A percentile compares a stretch with the other conserved stretches of the same genome.
Conservation (phyloP, 148 eudicot genomes). For the Gaultheria prostrata region DNA sequence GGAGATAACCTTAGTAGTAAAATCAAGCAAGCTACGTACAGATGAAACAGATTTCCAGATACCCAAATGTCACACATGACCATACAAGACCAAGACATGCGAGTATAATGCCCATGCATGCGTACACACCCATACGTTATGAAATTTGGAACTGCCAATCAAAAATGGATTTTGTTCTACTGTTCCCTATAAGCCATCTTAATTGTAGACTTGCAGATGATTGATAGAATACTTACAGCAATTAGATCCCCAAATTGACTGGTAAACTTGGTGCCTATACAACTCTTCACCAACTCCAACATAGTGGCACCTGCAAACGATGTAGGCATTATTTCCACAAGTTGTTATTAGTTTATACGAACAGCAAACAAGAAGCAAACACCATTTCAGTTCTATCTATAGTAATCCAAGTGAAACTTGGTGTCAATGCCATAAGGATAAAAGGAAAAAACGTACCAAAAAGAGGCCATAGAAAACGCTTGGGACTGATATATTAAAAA, state of each 20-base stretch:
- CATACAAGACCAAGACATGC: neutral
- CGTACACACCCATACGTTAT: neutral
- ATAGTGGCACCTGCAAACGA: slow-evolving; percentile 58
- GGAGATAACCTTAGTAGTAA: no score
- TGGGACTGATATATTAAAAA: neutral
- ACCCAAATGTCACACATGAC: neutral
- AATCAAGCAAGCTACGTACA: neutral
- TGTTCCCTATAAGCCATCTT: neutral
- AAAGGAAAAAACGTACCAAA: neutral
- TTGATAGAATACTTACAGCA: slow-evolving; percentile 57
- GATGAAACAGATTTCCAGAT: slow-evolving; percentile 1
- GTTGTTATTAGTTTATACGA: no score
- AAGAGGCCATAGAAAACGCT: neutral
- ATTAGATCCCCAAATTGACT: slow-evolving; percentile 93
- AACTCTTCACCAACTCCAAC: slow-evolving; percentile 84
- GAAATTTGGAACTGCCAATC: neutral
- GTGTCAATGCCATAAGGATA: neutral
- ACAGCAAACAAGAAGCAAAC: neutral
- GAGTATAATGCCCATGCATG: neutral
- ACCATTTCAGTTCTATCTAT: neutral
- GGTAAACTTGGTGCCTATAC: slow-evolving; percentile 92
- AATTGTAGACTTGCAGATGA: neutral
- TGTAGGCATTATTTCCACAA: slow-evolving; percentile 8
- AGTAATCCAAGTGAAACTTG: neutral
- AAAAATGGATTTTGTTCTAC: neutral